A percentile compares a stretch with the other conserved stretches of the same genome.
These are phyloP conservation scores for Aspergillus persii DNA, from an alignment of 2,329 filamentous ascomycete genomes.

Conservation along the genomic window DNA sequence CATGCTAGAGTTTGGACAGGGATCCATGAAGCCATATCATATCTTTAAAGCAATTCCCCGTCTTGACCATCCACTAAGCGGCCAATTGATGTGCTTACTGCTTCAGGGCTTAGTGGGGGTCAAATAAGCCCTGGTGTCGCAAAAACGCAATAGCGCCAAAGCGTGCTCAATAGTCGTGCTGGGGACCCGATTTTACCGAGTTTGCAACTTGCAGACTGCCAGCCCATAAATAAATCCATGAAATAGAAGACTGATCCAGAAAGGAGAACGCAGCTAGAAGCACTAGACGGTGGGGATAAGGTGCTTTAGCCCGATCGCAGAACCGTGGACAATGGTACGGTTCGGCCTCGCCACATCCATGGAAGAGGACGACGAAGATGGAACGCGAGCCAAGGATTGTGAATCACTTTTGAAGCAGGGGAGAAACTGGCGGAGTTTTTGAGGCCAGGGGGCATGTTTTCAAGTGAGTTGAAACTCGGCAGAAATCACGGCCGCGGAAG, in stretches of 20 bases:
- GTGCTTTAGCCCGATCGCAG: conserved; percentile 4
- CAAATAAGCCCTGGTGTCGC: neutral
- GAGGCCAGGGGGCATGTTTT: neutral
- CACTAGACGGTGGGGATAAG: conserved; percentile 27
- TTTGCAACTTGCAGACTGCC: neutral
- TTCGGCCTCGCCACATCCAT: neutral
- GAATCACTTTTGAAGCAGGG: neutral
- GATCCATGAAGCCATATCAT: neutral
- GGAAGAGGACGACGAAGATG: neutral
- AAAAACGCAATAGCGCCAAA: neutral
- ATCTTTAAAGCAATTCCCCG: neutral
- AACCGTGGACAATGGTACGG: conserved; percentile 14
- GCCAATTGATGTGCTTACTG: too few species aligned
- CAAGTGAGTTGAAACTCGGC: neutral
- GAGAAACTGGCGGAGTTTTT: neutral
- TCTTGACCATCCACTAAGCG: too few species aligned
- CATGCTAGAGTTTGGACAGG: neutral
- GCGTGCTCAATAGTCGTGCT: neutral
- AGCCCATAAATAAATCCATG: neutral
- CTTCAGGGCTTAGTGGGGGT: neutral
- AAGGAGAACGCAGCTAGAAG: conserved; percentile 24
- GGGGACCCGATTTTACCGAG: neutral
- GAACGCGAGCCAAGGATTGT: neutral
- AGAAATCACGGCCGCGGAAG: too few species aligned
- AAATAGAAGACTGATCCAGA: neutral